phyloP scores from a whole-genome alignment of 352 stramenopile species.

The Pythium dissotocum region DNA sequence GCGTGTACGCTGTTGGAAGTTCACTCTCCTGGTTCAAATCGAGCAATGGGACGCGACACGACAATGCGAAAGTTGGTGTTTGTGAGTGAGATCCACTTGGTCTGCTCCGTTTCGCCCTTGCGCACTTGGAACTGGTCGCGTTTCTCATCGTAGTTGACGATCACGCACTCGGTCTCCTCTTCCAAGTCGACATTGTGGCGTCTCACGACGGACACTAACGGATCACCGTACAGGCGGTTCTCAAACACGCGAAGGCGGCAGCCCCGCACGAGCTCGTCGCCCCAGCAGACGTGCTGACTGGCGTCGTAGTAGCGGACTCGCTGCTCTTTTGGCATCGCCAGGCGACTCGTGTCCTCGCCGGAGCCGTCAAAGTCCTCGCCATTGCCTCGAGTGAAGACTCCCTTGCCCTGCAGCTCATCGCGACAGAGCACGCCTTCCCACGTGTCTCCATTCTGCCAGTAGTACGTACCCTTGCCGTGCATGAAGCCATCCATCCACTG shows the following conservation, averaged over 20 bases:
- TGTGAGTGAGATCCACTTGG: slow-evolving; percentile 50
- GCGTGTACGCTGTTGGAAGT: no score
- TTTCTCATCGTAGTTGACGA: slow-evolving; percentile 44
- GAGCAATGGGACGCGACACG: slow-evolving; percentile 32
- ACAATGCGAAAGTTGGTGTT: slow-evolving; percentile 52
- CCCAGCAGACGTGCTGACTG: slow-evolving; percentile 70
- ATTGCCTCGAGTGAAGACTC: slow-evolving; percentile 41
- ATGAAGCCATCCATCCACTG: slow-evolving; percentile 61
- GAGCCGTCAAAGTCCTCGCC: slow-evolving; percentile 25
- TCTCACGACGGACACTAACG: slow-evolving; percentile 37
- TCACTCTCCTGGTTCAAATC: slow-evolving; percentile 24
- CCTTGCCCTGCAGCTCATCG: slow-evolving; percentile 64
- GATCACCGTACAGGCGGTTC: slow-evolving; percentile 43
- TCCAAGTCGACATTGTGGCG: slow-evolving; percentile 43
- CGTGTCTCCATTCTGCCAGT: slow-evolving; percentile 53
- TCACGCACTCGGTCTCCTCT: slow-evolving; percentile 49
- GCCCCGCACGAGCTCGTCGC: slow-evolving; percentile 53
- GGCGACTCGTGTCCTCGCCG: slow-evolving; percentile 12
- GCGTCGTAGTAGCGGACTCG: slow-evolving; percentile 58
- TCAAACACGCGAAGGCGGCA: slow-evolving; percentile 48
- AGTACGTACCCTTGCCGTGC: slow-evolving; percentile 58
- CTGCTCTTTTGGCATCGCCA: slow-evolving; percentile 9
- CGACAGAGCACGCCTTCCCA: slow-evolving; percentile 63
- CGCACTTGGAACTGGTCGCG: slow-evolving; percentile 49
- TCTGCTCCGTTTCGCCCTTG: slow-evolving; percentile 41